Evolutionary conservation across 345 rosid species (phyloP), one percentile per base, ranked within the genome.

Genomic region (Hibiscus trionum): DNA sequence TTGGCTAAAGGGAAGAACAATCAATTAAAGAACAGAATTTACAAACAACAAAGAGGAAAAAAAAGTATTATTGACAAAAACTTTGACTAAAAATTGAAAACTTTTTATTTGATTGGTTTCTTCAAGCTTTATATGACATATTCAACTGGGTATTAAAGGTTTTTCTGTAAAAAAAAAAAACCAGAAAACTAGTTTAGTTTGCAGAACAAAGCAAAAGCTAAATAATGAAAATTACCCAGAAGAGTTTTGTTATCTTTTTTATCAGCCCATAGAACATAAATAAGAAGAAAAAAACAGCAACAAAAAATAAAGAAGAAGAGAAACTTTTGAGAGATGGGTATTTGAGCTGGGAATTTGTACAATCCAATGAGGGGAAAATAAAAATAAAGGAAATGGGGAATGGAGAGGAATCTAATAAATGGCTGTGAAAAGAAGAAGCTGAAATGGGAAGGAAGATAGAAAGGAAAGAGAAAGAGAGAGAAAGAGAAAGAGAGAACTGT

Each of bases 401-500:
- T 69, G 60, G 61, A 70, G 75, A 85, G 83, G 91, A 83, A 87
- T 81, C 88, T 84, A 71, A 83, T 77, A 80, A 88, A 86, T 86
- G 88, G 83, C 35, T 42, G 73, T 74, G 68, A 35, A 78, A 81
- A 69, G 74, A 72, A 67, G 84, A 70, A 78, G 77, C 78, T 72
- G 84, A 79, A 84, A 82, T 69, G 69, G 44, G 67, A 76, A 75
- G 69, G 33, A 70, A 42, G 71, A 65, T n/a, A 53, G 24, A n/a
- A 55, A 3, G 24, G 59, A 17, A 19, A 77, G 76, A 59, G 75
- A 61, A 44, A 72, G 60, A 61, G 47, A 67, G 10, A 29, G 35
- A 62, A 55, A 76, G 76, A 63, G 75, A 65, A 46, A 72, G 56
- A 65, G 47, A 67, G 69, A 10, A 66, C 39, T 71, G 50, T 72